Conservation (phyloP, 2,329 filamentous ascomycete genomes). For the Penicillium sp. region DNA sequence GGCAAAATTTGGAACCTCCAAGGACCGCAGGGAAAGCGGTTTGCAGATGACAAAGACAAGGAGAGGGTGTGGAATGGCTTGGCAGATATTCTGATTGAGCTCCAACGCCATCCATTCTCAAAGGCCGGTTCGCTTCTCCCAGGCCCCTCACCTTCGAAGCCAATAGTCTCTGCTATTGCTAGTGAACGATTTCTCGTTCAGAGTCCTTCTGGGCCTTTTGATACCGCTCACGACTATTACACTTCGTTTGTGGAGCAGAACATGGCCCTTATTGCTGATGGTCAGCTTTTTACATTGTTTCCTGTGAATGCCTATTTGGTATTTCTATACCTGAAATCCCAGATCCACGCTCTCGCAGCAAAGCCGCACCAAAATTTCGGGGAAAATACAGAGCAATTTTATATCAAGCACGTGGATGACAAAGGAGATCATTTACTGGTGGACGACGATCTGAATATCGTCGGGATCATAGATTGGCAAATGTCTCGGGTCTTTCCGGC, state of each 20-base stretch:
- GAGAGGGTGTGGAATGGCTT: constrained; percentile 8
- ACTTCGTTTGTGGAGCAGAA: constrained; percentile 11
- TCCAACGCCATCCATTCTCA: constrained; percentile 9
- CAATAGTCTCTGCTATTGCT: constrained; percentile 6
- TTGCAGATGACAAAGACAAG: constrained; percentile 12
- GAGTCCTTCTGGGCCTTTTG: constrained; percentile 8
- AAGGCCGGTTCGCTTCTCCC: constrained; percentile 8
- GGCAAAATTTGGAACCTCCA: constrained; percentile 8
- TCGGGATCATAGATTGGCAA: constrained; percentile 50
- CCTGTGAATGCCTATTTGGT: constrained; percentile 7
- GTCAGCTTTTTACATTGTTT: constrained; percentile 10
- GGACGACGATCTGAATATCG: constrained; percentile 35
- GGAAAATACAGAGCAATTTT: constrained; percentile 8
- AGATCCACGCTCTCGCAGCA: constrained; percentile 1
- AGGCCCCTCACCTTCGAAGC: constrained; percentile 4
- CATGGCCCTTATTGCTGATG: constrained; percentile 10
- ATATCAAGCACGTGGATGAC: constrained; percentile 12
- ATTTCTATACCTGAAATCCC: constrained; percentile 7
- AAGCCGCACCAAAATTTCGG: neutral
- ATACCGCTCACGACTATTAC: constrained; percentile 7
- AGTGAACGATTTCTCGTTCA: constrained; percentile 14
- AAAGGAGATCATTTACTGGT: constrained; percentile 12
- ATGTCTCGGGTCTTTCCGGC: constrained; percentile 24
- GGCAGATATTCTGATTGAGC: constrained; percentile 14
- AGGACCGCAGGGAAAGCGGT: constrained; percentile 8